phyloP scores from a whole-genome alignment of 306 rosid genomes.

The Fragaria nilgerrensis region DNA sequence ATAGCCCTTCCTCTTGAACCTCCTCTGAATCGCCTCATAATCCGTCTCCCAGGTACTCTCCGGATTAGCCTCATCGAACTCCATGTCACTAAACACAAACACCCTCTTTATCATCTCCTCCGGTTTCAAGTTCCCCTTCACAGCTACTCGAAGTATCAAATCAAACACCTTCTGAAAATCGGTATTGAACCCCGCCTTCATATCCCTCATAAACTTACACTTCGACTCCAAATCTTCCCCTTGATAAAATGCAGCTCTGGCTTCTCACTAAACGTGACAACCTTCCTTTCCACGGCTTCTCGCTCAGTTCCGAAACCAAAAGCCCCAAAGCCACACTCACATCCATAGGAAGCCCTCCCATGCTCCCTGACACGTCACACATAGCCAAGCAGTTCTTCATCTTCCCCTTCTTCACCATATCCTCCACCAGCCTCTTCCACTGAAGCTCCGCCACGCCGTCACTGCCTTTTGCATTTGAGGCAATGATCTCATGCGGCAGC shows the following conservation, averaged over 20 bases:
- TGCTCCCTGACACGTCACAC: conserved; percentile 60
- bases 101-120: conserved; percentile 39
- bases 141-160: conserved; percentile 44
- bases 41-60: conserved; percentile 55
- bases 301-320: conserved; percentile 56
- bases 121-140: conserved; percentile 37
- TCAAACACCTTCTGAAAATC: conserved; percentile 61
- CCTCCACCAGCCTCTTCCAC: conserved; percentile 34
- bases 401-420: conserved; percentile 39
- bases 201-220: conserved; percentile 25
- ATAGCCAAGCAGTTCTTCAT: conserved; percentile 48
- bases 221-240: conserved; percentile 42
- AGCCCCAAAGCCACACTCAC: conserved; percentile 55
- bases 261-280: conserved; percentile 38
- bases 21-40: conserved; percentile 50
- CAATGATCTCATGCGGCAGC: conserved; percentile 55
- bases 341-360: conserved; percentile 46
- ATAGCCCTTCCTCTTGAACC: conserved; percentile 44
- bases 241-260: conserved; percentile 49
- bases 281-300: conserved; percentile 61
- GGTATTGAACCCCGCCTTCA: conserved; percentile 42
- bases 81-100: conserved; percentile 70
- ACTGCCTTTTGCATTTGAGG: background rate
- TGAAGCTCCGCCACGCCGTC: conserved; percentile 50
- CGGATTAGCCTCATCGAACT: conserved; percentile 46